Evolutionary conservation across 306 rosid genomes (phyloP).

Genomic region (Pterocarpus macrocarpus): DNA sequence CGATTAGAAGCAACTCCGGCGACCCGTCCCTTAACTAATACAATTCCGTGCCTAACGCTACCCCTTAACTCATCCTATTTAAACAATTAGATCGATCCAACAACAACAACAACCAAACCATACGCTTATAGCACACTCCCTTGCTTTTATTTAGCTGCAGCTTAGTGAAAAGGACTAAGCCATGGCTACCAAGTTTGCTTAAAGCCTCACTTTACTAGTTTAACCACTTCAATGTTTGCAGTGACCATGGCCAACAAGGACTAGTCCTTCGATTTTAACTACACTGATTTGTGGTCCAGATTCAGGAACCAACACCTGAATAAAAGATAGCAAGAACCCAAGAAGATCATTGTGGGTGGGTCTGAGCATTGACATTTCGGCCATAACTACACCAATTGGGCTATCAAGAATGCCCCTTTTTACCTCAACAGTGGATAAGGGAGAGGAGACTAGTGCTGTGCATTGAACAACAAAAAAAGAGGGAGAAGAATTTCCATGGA

Average conservation of each 20-base stretch:
- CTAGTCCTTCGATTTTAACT: conserved; percentile 53
- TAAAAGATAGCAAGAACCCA: conserved; percentile 43
- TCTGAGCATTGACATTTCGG: conserved; percentile 65
- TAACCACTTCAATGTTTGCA: conserved; percentile 47
- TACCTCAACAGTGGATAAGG: conserved; percentile 42
- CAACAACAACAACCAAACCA: conserved; percentile 19
- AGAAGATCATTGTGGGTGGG: conserved; percentile 64
- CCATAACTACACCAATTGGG: conserved; percentile 65
- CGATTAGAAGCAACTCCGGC: too few relatives aligned
- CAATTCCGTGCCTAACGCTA: background rate
- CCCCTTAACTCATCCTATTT: conserved; percentile 23
- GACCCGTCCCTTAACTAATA: too few relatives aligned
- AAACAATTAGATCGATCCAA: conserved; percentile 11
- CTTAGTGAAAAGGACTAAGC: background rate
- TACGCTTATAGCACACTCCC: background rate
- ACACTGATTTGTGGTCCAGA: conserved; percentile 52
- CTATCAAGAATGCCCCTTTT: conserved; percentile 58
- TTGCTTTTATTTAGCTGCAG: background rate
- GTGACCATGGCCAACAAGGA: conserved; percentile 55
- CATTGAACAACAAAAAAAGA: too few relatives aligned
- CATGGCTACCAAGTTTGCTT: conserved; percentile 47
- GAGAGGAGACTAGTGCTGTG: too few relatives aligned
- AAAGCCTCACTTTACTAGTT: conserved; percentile 7
- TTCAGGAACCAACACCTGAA: conserved; percentile 40
- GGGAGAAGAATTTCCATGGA: too few relatives aligned